Evolutionary conservation across 805 yeast genomes (phyloP).

Genomic region (Schizosaccharomyces japonicus): DNA sequence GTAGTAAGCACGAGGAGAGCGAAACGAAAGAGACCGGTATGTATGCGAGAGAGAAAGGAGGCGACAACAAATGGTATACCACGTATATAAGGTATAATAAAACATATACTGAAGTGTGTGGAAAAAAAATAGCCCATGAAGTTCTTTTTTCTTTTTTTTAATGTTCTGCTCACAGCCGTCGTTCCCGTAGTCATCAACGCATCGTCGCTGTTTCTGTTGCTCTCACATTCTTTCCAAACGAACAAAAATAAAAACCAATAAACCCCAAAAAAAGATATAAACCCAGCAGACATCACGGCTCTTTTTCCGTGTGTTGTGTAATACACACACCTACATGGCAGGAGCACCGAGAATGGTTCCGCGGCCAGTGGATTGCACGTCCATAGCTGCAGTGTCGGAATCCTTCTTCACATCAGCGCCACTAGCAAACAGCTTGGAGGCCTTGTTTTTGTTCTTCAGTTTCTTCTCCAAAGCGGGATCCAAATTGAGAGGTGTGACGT

Average conservation of each 20-base stretch:
- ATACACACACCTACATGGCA: constrained; percentile 38
- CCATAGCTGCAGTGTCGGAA: too few relatives aligned
- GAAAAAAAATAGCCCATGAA: constrained; percentile 38
- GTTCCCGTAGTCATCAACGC: neutral
- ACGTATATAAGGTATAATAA: constrained; percentile 19
- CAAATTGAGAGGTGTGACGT: too few relatives aligned
- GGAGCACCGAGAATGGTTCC: constrained; percentile 13
- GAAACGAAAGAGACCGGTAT: constrained; percentile 71
- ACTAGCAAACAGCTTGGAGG: too few relatives aligned
- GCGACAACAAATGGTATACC: constrained; percentile 67
- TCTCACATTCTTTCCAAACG: neutral
- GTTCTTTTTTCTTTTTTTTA: constrained; percentile 20
- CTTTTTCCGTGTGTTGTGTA: constrained; percentile 34
- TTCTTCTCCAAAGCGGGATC: too few relatives aligned
- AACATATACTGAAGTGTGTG: constrained; percentile 74
- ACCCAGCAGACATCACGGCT: neutral
- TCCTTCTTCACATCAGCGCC: too few relatives aligned
- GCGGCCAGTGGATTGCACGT: constrained; percentile 42
- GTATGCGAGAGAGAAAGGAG: constrained; percentile 90
- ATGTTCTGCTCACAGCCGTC: neutral
- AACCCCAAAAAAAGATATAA: neutral
- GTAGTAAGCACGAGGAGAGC: constrained; percentile 52
- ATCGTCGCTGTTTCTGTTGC: neutral
- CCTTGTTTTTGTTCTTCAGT: too few relatives aligned
- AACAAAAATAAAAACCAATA: neutral